Base-by-base conservation (phyloP, 371 early-diverging fungal species). In the Rhizopus delemar region DNA sequence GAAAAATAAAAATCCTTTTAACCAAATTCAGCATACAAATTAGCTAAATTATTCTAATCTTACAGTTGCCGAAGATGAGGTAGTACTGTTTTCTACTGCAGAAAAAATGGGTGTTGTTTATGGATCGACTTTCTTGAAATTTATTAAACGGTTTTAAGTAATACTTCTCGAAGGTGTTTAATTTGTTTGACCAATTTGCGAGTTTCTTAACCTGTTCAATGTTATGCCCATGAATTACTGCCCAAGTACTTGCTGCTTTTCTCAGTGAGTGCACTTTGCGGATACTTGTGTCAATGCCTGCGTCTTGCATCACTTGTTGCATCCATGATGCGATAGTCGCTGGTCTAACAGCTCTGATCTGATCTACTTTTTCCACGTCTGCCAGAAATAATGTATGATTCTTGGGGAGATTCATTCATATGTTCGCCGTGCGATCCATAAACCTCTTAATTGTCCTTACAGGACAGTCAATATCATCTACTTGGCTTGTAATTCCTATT, bases 121-220 rank as follows among this genome's bases (percentile, higher is more conserved):
- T n/a, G n/a, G n/a, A n/a, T n/a, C n/a, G n/a, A 57, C 36, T 68
- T 73, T 39, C 73, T 75, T 3, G 51, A 50, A 2, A 41, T 81
- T 29, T 6, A 9, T 6, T n/a, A 13, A 41, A 13, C n/a, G 52
- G 52, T 34, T 52, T 52, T 7, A 36, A 52, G 36, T 38, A 52
- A 38, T 38, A 35, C 15, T 38, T 52, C 22, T 52, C 38, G 31
- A 52, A 52, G 4, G 35, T 52, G 22, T 52, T 22, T 5, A 38
- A 52, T 5, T 52, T 52, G n/a, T 9, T 16, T 7, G 34, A 56
- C 48, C 16, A 59, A 22, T 59, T 51, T 13, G 52, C 59, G n/a
- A 51, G 52, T 32, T 51, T 33, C 34, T 59, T 59, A 7, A 45
- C 35, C 4, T 29, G 11, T 3, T 57, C 41, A 32, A 50, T 51